These are phyloP conservation scores for Lepiota venenata DNA, from an alignment of 768 basidiomycete genomes.

Conservation along the genomic window DNA sequence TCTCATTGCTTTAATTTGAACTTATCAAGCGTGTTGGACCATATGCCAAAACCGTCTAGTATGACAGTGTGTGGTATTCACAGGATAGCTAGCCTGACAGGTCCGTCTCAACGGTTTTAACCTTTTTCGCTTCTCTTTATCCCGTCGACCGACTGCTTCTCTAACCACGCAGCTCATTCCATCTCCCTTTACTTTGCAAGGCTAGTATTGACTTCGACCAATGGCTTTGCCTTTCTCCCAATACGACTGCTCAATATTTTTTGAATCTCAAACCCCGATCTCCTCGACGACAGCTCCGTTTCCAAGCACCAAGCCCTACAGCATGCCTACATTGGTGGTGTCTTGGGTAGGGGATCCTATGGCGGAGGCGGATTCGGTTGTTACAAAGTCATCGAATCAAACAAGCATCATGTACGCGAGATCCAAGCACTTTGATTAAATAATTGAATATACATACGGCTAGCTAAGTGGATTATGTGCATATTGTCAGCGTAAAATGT, in stretches of 20 bases:
- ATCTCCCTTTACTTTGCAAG: background rate
- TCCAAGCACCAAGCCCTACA: conserved; percentile 40
- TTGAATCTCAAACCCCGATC: conserved; percentile 38
- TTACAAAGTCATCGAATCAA: conserved; percentile 63
- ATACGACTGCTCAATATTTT: conserved; percentile 54
- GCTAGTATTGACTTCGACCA: conserved; percentile 21
- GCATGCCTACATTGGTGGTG: conserved; percentile 73
- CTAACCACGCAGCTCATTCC: conserved; percentile 67
- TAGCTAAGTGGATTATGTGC: no score
- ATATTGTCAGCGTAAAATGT: no score
- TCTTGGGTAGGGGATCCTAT: conserved; percentile 76
- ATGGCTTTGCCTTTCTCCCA: conserved; percentile 58
- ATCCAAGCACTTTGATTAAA: no score
- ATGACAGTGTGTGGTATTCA: conserved; percentile 68
- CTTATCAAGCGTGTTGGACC: conserved; percentile 56
- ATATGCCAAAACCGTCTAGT: conserved; percentile 75
- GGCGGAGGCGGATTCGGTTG: conserved; percentile 71
- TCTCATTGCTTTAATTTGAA: conserved; percentile 57
- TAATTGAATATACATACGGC: no score
- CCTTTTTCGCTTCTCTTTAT: conserved; percentile 76
- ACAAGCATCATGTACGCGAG: no score
- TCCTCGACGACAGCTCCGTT: conserved; percentile 23
- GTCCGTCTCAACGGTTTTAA: conserved; percentile 68
- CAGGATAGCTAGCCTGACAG: conserved; percentile 67
- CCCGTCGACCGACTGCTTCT: conserved; percentile 68